These are phyloP conservation scores for Fistulina hepatica DNA, from an alignment of 1,284 basidiomycete species.

Conservation along the genomic window DNA sequence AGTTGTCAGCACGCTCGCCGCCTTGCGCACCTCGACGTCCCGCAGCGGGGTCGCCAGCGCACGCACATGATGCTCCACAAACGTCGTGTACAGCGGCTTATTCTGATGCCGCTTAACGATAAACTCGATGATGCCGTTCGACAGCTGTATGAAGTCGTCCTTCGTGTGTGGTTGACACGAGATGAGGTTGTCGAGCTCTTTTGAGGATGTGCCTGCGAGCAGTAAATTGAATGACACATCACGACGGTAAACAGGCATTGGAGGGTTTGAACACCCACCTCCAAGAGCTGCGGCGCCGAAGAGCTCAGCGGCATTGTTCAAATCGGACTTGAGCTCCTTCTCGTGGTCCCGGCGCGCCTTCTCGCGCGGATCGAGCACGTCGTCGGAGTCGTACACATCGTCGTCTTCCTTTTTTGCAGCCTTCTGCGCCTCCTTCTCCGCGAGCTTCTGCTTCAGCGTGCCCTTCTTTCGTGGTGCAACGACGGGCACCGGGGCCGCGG, in stretches of 20 bases:
- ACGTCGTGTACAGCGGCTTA: slow-evolving; percentile 73
- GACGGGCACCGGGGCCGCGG: slow-evolving; percentile 31
- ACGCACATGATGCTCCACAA: slow-evolving; percentile 74
- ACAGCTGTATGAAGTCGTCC: slow-evolving; percentile 71
- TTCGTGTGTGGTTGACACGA: slow-evolving; percentile 74
- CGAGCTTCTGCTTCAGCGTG: slow-evolving; percentile 79
- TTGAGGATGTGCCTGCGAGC: slow-evolving; percentile 46
- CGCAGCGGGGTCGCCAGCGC: slow-evolving; percentile 65
- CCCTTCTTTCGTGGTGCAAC: slow-evolving; percentile 83
- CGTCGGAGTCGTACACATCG: slow-evolving; percentile 61
- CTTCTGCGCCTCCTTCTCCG: slow-evolving; percentile 73
- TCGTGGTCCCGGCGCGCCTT: slow-evolving; percentile 68
- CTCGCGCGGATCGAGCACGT: slow-evolving; percentile 69
- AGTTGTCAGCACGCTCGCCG: slow-evolving; percentile 69
- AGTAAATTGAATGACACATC: slow-evolving; percentile 2
- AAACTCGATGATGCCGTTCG: slow-evolving; percentile 58
- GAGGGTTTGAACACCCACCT: slow-evolving; percentile 33
- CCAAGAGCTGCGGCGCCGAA: slow-evolving; percentile 63
- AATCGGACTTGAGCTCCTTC: slow-evolving; percentile 73
- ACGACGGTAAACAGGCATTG: slow-evolving; percentile 4
- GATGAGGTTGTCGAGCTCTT: slow-evolving; percentile 59
- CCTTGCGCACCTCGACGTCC: slow-evolving; percentile 84
- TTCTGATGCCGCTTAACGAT: slow-evolving; percentile 66
- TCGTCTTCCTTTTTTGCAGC: slow-evolving; percentile 37
- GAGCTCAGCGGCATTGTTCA: slow-evolving; percentile 72